Base-by-base conservation (phyloP, 2,329 filamentous ascomycete genomes). In the Hypoxylon sp. region DNA sequence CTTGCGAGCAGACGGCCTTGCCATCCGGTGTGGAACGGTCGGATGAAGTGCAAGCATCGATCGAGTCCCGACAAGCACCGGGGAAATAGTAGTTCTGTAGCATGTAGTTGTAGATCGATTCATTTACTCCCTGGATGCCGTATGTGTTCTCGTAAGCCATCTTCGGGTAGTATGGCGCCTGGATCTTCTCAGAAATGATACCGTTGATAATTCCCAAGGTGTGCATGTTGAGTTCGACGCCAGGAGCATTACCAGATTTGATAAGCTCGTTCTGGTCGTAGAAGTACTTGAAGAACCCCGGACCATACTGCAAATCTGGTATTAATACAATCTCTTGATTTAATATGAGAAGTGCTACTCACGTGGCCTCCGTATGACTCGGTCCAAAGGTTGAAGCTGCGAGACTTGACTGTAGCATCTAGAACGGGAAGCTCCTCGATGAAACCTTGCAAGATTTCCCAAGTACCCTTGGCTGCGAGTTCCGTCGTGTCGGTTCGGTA, bases 91-190 rank as follows among this genome's bases (percentile, higher is more conserved):
- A 67, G 29, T 61, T 64, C 59, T 82, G 81, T 51, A 79, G 81
- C 68, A 80, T 80, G 60, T 80, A 83, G 47, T 78, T 75, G 65
- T 84, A 83, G 3, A 83, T 76, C 2, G 79, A 82, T 15, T 84
- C 78, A 56, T 84, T 84, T 60, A 82, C 71, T 0, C 71, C 67
- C 54, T 74, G 44, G 15, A 68, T 59, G 2, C 66, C 66, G 50
- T 83, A 84, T 7, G 78, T 73, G 49, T 76, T 76, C 17, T 68
- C 63, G 38, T 68, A 71, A 4, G 73, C 72, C 37, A 72, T 73
- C 17, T 68, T 64, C 1, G 72, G 71, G 49, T 74, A 75, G 35
- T 65, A 72, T 2, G 63, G 65, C 11, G 57, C 62, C 63, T 84
- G 81, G 32, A 80, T 76, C 4, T 67, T 70, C 50, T 79, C 76